These are phyloP conservation scores for cucumber (Cucumis sativus) DNA, from an alignment of 306 rosid species.

Conservation along the genomic window DNA sequence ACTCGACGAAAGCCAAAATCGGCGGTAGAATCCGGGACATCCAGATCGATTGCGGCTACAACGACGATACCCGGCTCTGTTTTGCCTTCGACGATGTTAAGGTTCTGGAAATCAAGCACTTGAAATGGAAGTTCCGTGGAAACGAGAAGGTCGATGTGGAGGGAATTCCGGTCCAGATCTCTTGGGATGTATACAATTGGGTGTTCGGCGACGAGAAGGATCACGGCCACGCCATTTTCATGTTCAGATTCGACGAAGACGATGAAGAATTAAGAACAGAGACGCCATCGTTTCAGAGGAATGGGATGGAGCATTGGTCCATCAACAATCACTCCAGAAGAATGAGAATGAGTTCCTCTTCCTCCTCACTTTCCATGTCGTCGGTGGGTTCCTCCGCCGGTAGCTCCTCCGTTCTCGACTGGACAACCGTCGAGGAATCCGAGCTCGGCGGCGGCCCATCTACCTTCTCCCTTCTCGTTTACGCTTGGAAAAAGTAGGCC, in stretches of 20 bases:
- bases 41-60: conserved; percentile 48
- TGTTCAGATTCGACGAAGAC: conserved; percentile 71
- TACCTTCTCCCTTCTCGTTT: conserved; percentile 72
- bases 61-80: conserved; percentile 29
- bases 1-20: conserved; percentile 44
- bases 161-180: conserved; percentile 66
- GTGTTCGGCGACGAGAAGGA: conserved; percentile 36
- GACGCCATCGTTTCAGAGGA: conserved; percentile 7
- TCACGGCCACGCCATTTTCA: conserved; percentile 63
- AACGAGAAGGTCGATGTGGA: conserved; percentile 50
- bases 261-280: conserved; percentile 4
- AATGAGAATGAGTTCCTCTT: conserved; percentile 53
- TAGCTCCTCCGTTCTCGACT: conserved; percentile 71
- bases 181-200: conserved; percentile 94
- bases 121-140: conserved; percentile 84
- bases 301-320: conserved; percentile 25
- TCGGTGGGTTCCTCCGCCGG: conserved; percentile 71
- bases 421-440: conserved; percentile 77
- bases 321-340: conserved; percentile 41
- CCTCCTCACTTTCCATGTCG: conserved; percentile 63
- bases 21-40: conserved; percentile 55
- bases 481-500: conserved; percentile 62
- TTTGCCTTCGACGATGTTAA: conserved; percentile 40
- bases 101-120: conserved; percentile 41
- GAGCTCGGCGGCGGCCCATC: conserved; percentile 44